Conservation (phyloP, 2,329 filamentous ascomycete genomes). For the Pseudogymnoascus sp. region DNA sequence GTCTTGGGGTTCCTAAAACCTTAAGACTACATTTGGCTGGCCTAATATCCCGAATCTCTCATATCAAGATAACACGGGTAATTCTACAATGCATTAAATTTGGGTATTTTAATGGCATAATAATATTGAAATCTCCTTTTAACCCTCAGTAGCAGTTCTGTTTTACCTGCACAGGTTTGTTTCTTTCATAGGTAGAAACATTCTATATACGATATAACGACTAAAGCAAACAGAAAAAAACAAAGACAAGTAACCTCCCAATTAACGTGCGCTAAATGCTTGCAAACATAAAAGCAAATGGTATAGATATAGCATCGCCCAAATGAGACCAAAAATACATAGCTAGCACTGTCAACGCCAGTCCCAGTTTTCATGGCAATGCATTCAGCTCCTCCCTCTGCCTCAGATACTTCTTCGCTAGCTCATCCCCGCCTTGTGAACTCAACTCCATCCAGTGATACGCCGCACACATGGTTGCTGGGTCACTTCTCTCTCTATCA, state of each 20-base stretch:
- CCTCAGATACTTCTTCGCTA: constrained; percentile 74
- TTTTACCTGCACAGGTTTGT: constrained; percentile 10
- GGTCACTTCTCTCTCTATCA: constrained; percentile 64
- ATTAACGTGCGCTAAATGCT: constrained; percentile 10
- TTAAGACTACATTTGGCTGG: not conserved
- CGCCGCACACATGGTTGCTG: constrained; percentile 84
- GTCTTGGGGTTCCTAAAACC: not conserved
- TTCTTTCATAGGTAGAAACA: not conserved
- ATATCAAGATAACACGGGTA: not conserved
- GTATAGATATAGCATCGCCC: constrained; percentile 8
- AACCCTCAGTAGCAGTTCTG: constrained; percentile 8
- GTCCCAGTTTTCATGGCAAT: constrained; percentile 21
- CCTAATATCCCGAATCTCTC: not conserved
- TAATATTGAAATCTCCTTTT: constrained; percentile 7
- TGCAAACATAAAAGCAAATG: constrained; percentile 8
- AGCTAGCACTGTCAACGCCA: constrained; percentile 5
- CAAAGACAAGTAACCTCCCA: constrained; percentile 3
- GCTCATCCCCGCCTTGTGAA: constrained; percentile 74
- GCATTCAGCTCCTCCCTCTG: constrained; percentile 41
- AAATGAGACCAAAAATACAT: not conserved
- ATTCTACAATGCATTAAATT: not conserved
- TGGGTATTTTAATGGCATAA: constrained; percentile 6
- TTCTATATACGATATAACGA: not conserved
- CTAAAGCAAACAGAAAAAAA: not conserved
- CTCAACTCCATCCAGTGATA: constrained; percentile 97